Base-by-base conservation (phyloP, 139 green algal species). In the Chlorella sp. region DNA sequence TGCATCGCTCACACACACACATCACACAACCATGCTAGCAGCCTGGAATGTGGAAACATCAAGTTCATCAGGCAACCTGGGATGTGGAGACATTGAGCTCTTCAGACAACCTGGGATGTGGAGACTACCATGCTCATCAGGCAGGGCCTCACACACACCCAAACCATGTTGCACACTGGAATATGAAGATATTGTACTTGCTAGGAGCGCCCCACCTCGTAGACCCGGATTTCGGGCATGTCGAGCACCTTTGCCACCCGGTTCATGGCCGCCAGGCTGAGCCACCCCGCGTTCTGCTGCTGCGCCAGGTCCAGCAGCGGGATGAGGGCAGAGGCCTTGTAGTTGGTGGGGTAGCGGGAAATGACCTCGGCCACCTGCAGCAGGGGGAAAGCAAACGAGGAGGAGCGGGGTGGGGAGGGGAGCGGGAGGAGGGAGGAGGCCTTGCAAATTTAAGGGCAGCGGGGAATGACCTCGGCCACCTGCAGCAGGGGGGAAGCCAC, bases 381-480 rank as follows among this genome's bases (percentile, higher is more conserved):
- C 48, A 57, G 48, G 7, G 48, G 48, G 48, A 5, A 57, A 57
- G 48, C 48, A 9, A 57, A 66, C 15, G 28, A 30, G 37, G 61
- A 24, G 82, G 19, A 53, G 36, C 2, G n/a, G 64, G 7, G 48
- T 30, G 42, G 11, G 80, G 34, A 71, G 34, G 40, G 95, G 64
- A 99, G 85, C 4, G 98, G 98, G 86, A 99, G 99, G 66, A 98
- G 89, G 0, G 97, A 97, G 24, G 93, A 97, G 39, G 92, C 90
- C 93, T 99, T 99, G 92, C 99, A 99, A 93, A 99, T 99, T 32
- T 92, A 87, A 11, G 98, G 98, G 90, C 99, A 99, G 12, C 94
- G 90, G 0, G 93, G 90, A 34, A 99, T 94, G 81, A 99, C 96
- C 42, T 98, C 94, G 24, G 95, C 91, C 5, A 94, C 94, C 85